These are phyloP conservation scores for Hypocrella siamensis DNA, from an alignment of 2,329 filamentous ascomycete genomes.

Conservation along the genomic window DNA sequence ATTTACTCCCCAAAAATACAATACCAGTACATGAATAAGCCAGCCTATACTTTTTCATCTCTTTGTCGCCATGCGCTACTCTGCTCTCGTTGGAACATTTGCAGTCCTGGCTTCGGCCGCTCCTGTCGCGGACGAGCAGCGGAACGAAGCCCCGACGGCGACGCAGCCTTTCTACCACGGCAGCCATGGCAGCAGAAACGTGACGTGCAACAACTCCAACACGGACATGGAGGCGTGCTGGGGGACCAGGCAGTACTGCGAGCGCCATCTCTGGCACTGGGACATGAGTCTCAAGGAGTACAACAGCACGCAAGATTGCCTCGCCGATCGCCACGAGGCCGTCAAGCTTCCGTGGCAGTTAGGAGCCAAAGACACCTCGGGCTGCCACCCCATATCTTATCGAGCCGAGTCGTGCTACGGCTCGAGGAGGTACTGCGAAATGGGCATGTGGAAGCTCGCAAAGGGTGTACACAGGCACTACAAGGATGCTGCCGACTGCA, in stretches of 20 bases:
- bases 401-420: not conserved
- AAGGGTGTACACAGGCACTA: not conserved
- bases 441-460: not conserved
- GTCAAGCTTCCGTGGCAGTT: not conserved
- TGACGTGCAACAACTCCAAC: too few species aligned
- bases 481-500: not conserved
- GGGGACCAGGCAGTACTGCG: not conserved
- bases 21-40: too few species aligned
- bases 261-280: not conserved
- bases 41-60: too few species aligned
- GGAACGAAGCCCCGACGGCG: too few species aligned
- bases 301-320: not conserved
- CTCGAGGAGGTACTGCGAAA: not conserved
- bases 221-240: too few species aligned
- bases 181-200: too few species aligned
- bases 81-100: too few species aligned
- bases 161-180: too few species aligned
- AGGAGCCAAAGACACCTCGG: not conserved
- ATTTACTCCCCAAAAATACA: too few species aligned
- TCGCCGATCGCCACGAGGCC: not conserved
- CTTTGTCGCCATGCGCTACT: too few species aligned
- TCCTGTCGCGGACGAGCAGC: too few species aligned
- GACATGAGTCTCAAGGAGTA: not conserved
- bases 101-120: too few species aligned
- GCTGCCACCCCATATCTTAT: not conserved